A percentile compares a stretch with the other conserved stretches of the same genome.
Conservation (phyloP, 2,329 filamentous ascomycete genomes). For the Graphilbum ipis-grandicollis region DNA sequence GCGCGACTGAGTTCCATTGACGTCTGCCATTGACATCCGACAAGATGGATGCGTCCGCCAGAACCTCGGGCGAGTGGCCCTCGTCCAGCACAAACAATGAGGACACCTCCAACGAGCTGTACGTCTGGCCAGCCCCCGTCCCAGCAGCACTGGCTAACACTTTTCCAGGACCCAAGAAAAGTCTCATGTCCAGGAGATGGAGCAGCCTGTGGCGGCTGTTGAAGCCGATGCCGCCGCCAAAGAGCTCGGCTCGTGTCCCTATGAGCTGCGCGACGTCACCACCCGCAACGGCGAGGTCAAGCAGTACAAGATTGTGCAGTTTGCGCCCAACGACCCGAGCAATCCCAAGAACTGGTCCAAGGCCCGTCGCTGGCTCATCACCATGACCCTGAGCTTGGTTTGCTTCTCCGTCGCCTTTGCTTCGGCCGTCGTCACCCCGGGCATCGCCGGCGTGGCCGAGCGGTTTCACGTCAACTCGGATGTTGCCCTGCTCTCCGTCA, state of each 20-base stretch:
- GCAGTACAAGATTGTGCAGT: conserved; percentile 40
- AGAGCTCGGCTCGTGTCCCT: conserved; percentile 3
- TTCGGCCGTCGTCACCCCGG: conserved; percentile 63
- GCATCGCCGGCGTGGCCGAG: conserved; percentile 44
- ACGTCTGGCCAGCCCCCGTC: too few relatives aligned
- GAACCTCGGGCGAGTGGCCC: too few relatives aligned
- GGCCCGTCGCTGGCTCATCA: conserved; percentile 63
- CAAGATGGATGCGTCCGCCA: too few relatives aligned
- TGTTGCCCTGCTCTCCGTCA: conserved; percentile 54
- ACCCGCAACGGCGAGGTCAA: conserved; percentile 9
- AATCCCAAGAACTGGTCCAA: conserved; percentile 82
- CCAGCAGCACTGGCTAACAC: too few relatives aligned
- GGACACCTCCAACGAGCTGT: too few relatives aligned
- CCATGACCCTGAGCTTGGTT: conserved; percentile 67
- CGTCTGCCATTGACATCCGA: too few relatives aligned
- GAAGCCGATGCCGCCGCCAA: conserved; percentile 33
- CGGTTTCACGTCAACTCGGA: conserved; percentile 55
- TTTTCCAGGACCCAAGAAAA: too few relatives aligned
- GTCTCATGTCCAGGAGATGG: conserved; percentile 22
- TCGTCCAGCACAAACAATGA: too few relatives aligned
- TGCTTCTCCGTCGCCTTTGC: conserved; percentile 59
- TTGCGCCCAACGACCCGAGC: conserved; percentile 50
- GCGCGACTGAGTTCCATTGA: too few relatives aligned
- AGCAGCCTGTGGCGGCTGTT: conserved; percentile 25
- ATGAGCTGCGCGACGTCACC: too few relatives aligned